Evolutionary conservation across 2,329 filamentous ascomycete genomes (phyloP).

Genomic region (Aspergillus sp.): DNA sequence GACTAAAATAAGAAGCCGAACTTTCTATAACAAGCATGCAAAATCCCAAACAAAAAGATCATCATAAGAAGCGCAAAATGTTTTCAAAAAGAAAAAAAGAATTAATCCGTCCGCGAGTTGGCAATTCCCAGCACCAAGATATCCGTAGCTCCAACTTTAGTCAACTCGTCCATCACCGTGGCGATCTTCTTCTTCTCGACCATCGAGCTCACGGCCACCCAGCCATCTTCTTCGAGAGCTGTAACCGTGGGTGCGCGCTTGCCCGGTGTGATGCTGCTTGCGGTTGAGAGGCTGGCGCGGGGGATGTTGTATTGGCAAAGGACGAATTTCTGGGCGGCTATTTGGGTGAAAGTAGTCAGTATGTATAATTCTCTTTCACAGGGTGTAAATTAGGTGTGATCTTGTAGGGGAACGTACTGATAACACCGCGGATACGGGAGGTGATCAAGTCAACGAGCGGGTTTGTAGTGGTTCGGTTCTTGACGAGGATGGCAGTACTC

Average conservation of each 20-base stretch:
- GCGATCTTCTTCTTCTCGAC: constrained; percentile 85
- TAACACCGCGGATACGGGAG: constrained; percentile 85
- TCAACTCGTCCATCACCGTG: constrained; percentile 80
- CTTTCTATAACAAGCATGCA: background rate
- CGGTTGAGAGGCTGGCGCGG: constrained; percentile 64
- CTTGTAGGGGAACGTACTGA: constrained; percentile 56
- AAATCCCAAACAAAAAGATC: constrained; percentile 1
- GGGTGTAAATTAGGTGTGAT: background rate
- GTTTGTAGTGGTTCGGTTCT: constrained; percentile 80
- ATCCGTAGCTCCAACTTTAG: constrained; percentile 74
- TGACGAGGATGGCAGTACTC: constrained; percentile 85
- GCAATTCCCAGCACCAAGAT: constrained; percentile 83
- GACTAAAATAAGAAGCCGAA: background rate
- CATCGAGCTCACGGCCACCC: constrained; percentile 95
- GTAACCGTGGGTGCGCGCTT: constrained; percentile 92
- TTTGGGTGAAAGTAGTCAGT: background rate
- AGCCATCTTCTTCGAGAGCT: constrained; percentile 80
- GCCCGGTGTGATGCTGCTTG: constrained; percentile 80
- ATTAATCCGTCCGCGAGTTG: constrained; percentile 63
- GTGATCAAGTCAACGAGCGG: constrained; percentile 80
- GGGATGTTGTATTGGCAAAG: constrained; percentile 96
- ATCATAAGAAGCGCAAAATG: constrained; percentile 7
- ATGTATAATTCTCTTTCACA: background rate
- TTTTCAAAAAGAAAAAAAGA: constrained; percentile 4
- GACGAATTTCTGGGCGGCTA: constrained; percentile 84